Percentiles rank a stretch among this genome's conserved stretches.
Conservation (phyloP, 108 stramenopile genomes). For the Cyclotella distinguenda region DNA sequence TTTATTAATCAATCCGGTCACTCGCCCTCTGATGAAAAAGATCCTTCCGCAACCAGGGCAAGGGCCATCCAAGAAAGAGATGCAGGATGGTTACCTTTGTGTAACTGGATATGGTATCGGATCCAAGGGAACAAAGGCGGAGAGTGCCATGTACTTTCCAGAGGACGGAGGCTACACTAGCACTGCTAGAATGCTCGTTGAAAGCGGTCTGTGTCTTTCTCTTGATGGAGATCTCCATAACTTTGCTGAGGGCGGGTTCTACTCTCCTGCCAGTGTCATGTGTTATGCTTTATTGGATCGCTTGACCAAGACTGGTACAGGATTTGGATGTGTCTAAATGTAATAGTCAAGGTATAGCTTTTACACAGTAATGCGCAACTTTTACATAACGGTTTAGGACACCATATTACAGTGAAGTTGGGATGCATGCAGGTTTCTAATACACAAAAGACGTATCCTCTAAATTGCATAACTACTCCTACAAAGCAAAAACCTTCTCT, state of each 20-base stretch:
- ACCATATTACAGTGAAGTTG: no score
- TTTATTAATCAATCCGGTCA: slow-evolving; percentile 59
- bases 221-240: slow-evolving; percentile 35
- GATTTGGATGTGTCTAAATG: slow-evolving; percentile 49
- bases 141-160: slow-evolving; percentile 59
- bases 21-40: slow-evolving; percentile 45
- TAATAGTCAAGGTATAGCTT: no score
- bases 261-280: slow-evolving; percentile 63
- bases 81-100: slow-evolving; percentile 62
- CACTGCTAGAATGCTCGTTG: slow-evolving; percentile 80
- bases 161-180: slow-evolving; percentile 70
- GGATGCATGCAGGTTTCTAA: no score
- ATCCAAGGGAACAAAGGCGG: slow-evolving; percentile 50
- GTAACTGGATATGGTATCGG: slow-evolving; percentile 56
- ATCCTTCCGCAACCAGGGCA: slow-evolving; percentile 74
- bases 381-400: no score
- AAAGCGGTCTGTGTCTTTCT: slow-evolving; percentile 71
- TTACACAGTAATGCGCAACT: no score
- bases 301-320: slow-evolving; percentile 55
- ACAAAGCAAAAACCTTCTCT: no score
- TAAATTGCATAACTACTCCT: no score
- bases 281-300: slow-evolving; percentile 71
- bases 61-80: slow-evolving; percentile 69
- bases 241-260: slow-evolving; percentile 64
- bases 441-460: no score